Evolutionary conservation across 129 eudicot species (phyloP), one percentile per base, ranked within the genome.

Genomic region (Saposhnikovia divaricata): DNA sequence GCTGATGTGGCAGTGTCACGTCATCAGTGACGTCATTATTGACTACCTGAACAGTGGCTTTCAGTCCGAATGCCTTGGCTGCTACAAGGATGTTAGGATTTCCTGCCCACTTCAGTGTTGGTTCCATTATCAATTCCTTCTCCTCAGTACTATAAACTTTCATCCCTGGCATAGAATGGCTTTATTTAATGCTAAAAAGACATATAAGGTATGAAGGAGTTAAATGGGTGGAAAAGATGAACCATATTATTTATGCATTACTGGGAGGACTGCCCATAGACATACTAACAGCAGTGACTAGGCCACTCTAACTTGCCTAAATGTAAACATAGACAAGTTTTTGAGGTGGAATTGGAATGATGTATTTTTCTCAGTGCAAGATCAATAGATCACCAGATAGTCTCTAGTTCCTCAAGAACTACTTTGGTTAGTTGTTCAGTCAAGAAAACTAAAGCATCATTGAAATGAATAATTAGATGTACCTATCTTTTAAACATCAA

Each of bases 91-190:
- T 81, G 81, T 94, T 94, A 28, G 97, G 98, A 76, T 94, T 94
- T 38, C 89, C 98, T 8, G 98, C 98, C 98, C 97, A 94, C 84
- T 91, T 94, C 84, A 94, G 51, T 14, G 87, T 85, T 75, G 89
- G 92, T 85, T 94, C 98, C 97, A 94, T 88, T 19, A 94, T 94
- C 87, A 94, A 73, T 80, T 94, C 97, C 84, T 94, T 94, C 66
- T 94, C 98, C 71, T 94, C 97, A 1, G 98, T 94, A 50, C 72
- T 84, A 84, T 87, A 91, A 74, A 94, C 97, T 84, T 94, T 94
- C 97, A 94, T 94, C 77, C 98, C 98, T 93, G 86, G 47, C 75
- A 83, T 61, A 73, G 28, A 18, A 74, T 18, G 31, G 40, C 40
- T 66, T 73, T n/a, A 73, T 43, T 25, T 73, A 23, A 73, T 45